A percentile compares a stretch with the other conserved stretches of the same genome.
Conservation (phyloP, 148 eudicot species). For the Persicaria maculosa region DNA sequence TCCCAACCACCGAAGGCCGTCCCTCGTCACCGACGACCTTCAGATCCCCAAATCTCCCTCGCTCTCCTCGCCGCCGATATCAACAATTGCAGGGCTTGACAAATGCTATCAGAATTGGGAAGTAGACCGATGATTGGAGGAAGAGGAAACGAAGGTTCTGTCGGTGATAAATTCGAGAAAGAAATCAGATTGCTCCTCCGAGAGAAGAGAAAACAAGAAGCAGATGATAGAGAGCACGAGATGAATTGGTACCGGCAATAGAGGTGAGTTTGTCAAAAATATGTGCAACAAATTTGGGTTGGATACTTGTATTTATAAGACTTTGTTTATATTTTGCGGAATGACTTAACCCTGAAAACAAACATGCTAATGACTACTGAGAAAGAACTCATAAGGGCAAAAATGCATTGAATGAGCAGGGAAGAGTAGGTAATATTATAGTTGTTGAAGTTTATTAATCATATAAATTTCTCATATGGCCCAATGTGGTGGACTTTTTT, state of each 20-base stretch:
- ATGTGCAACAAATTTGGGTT: neutral
- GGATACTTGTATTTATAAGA: neutral
- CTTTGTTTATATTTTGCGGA: conserved; percentile 19
- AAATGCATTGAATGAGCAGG: conserved; percentile 38
- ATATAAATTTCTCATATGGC: too few relatives aligned
- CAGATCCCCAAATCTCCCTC: too few relatives aligned
- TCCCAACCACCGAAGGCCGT: too few relatives aligned
- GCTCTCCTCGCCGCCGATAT: neutral
- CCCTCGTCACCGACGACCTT: too few relatives aligned
- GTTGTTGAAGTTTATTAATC: neutral
- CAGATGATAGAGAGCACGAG: conserved; percentile 67
- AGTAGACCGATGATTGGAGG: conserved; percentile 49
- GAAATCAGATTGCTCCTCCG: conserved; percentile 67
- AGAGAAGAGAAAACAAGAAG: conserved; percentile 55
- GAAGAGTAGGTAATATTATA: conserved; percentile 36
- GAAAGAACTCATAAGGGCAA: conserved; percentile 34
- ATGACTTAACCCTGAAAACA: conserved; percentile 32
- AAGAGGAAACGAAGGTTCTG: conserved; percentile 52
- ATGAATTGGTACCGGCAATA: conserved; percentile 54
- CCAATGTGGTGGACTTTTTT: too few relatives aligned
- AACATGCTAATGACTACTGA: conserved; percentile 33
- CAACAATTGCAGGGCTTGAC: neutral
- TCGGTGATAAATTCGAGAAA: conserved; percentile 74
- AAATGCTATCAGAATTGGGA: conserved; percentile 61
- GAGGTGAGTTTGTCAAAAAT: conserved; percentile 24